phyloP scores from a whole-genome alignment of 805 yeast genomes.

The Pichia exigua region DNA sequence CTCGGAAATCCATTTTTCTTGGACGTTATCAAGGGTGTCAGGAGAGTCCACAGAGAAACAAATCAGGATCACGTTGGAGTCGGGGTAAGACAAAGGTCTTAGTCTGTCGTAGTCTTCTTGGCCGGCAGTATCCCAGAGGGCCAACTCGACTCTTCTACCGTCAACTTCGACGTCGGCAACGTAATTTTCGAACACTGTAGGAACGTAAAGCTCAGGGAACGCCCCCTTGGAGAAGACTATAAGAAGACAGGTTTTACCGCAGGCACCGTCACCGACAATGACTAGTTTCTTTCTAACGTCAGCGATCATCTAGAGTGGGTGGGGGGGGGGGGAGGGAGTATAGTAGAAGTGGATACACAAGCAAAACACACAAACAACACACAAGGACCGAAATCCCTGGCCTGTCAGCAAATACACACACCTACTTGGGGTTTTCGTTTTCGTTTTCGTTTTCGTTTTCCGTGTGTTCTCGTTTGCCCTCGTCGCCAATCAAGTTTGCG shows the following conservation, averaged over 20 bases:
- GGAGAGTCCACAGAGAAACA: constrained; percentile 90
- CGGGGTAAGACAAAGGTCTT: constrained; percentile 87
- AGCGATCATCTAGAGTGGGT: constrained; percentile 36
- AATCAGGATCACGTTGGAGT: constrained; percentile 82
- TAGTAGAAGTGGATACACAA: too few species aligned
- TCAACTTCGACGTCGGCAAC: constrained; percentile 93
- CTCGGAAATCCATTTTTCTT: constrained; percentile 93
- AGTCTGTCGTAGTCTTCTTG: constrained; percentile 96
- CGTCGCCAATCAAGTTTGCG: constrained; percentile 37
- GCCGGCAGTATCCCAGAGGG: constrained; percentile 98
- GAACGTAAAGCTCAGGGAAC: constrained; percentile 91
- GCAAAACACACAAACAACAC: too few species aligned
- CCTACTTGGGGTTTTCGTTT: too few species aligned
- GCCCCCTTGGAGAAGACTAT: constrained; percentile 82
- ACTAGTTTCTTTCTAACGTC: constrained; percentile 74
- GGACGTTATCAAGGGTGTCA: constrained; percentile 87
- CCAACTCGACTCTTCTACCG: constrained; percentile 87
- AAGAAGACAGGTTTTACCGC: constrained; percentile 90
- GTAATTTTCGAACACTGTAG: constrained; percentile 95
- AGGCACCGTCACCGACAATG: constrained; percentile 96
- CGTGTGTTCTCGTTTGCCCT: too few species aligned
- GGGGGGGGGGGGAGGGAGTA: too few species aligned
- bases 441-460: too few species aligned
- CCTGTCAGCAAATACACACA: too few species aligned
- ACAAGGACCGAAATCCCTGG: too few species aligned